These are phyloP conservation scores for Globisporangium spinosum DNA, from an alignment of 352 stramenopile species.

Conservation along the genomic window DNA sequence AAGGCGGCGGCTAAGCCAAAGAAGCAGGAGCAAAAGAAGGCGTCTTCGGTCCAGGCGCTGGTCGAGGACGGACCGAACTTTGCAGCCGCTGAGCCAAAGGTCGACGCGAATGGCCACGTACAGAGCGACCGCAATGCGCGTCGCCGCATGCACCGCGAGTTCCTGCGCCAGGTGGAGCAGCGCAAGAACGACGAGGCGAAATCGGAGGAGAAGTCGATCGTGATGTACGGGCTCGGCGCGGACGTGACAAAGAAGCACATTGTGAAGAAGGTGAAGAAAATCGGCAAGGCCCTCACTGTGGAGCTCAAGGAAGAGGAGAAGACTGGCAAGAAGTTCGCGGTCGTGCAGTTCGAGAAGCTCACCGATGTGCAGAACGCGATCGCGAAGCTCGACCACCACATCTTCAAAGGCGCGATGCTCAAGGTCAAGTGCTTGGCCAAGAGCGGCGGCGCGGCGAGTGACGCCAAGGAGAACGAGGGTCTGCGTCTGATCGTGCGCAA, in stretches of 20 bases:
- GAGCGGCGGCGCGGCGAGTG: conserved; percentile 22
- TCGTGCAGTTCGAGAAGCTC: conserved; percentile 60
- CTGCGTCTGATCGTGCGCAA: conserved; percentile 84
- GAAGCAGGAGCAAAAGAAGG: conserved; percentile 3
- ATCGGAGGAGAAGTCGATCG: conserved; percentile 60
- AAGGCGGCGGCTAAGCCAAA: conserved; percentile 15
- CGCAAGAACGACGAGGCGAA: conserved; percentile 55
- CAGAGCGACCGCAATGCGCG: conserved; percentile 82
- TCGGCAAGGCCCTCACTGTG: conserved; percentile 47
- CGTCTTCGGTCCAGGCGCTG: conserved; percentile 11
- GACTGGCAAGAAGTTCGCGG: conserved; percentile 53
- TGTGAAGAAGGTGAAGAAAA: conserved; percentile 79
- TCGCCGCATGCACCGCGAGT: conserved; percentile 71
- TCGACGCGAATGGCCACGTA: conserved; percentile 26
- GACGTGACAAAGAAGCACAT: conserved; percentile 76
- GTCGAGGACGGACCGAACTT: conserved; percentile 13
- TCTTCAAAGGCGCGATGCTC: conserved; percentile 79
- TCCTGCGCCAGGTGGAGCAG: conserved; percentile 62
- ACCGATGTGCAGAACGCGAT: conserved; percentile 51
- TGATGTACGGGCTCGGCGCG: conserved; percentile 68
- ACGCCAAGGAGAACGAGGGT: conserved; percentile 42
- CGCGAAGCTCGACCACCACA: conserved; percentile 76
- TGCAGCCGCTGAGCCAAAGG: conserved; percentile 14
- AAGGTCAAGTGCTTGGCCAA: conserved; percentile 46
- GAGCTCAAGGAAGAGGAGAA: conserved; percentile 60